Evolutionary conservation across 1,284 basidiomycete species (phyloP), one percentile per base, ranked within the genome.

Genomic region (Ustilago hordei): DNA sequence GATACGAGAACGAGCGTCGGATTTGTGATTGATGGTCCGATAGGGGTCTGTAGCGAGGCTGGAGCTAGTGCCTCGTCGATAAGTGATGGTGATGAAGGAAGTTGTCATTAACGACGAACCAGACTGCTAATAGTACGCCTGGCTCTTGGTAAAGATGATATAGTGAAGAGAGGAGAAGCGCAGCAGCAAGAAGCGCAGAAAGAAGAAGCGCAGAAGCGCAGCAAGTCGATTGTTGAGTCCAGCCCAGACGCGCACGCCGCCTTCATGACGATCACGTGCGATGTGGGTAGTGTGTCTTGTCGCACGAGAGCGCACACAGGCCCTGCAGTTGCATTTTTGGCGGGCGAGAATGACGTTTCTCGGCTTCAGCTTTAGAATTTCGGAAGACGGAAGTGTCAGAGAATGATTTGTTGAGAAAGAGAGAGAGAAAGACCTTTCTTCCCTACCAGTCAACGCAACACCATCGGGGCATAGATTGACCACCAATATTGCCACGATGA

Each of bases 341-440:
- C 32, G 54, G 41, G 5, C 35, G 35, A 19, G 34, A 31, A 50
- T 28, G 31, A 28, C 23, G 23, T 28, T 28, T 23, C 48, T 50
- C 28, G 23, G 52, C n/a, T 54, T 54, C 13, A n/a, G 17, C 52
- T n/a, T 9, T 12, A 34, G 3, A 53, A 8, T 28, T 48, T 64
- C 64, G 70, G 65, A 32, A 60, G 5, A 32, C 70, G 70, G 70
- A 73, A 73, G 61, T 73, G 64, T 68, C 65, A 68, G n/a, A 53
- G 1, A 41, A n/a, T 57, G 28, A 56, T 23, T 43, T 45, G 47
- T 36, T 58, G 48, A 39, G 7, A 55, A n/a, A 54, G 7, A 35
- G 17, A 35, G 9, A 32, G 34, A n/a, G 5, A 36, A 45, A 8
- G 43, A 17, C 12, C 3, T 41, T 53, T 36, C 45, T 59, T 47